Evolutionary conservation across 2,329 filamentous ascomycete genomes (phyloP).

Genomic region (Xylaria sp.): DNA sequence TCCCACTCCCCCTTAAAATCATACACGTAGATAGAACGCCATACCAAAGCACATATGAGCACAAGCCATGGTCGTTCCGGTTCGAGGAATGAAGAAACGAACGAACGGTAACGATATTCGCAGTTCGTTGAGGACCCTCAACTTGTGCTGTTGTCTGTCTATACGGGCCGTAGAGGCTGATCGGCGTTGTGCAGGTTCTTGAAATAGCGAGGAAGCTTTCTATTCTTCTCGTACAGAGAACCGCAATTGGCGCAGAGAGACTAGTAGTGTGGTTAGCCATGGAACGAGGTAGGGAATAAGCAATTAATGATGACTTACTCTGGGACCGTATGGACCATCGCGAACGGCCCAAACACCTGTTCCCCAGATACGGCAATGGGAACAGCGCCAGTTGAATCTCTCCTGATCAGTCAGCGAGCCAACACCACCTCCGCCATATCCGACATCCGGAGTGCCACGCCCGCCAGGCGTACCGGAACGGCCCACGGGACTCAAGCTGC

Average conservation of each 20-base stretch:
- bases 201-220: slow-evolving; percentile 72
- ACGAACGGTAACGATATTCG: too few species aligned
- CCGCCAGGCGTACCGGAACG: slow-evolving; percentile 61
- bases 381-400: slow-evolving; percentile 77
- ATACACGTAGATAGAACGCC: not conserved
- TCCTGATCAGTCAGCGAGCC: slow-evolving; percentile 70
- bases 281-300: too few species aligned
- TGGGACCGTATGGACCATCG: slow-evolving; percentile 79
- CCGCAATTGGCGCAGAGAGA: slow-evolving; percentile 92
- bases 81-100: too few species aligned
- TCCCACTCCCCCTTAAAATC: not conserved
- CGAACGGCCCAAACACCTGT: slow-evolving; percentile 90
- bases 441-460: slow-evolving; percentile 75
- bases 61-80: not conserved
- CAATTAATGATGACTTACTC: slow-evolving; percentile 51
- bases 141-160: not conserved
- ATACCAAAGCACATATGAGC: not conserved
- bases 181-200: slow-evolving; percentile 56
- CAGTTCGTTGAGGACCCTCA: too few species aligned
- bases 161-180: slow-evolving; percentile 17
- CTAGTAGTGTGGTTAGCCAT: slow-evolving; percentile 37
- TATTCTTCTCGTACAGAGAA: slow-evolving; percentile 80
- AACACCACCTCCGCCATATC: slow-evolving; percentile 63
- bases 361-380: slow-evolving; percentile 82
- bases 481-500: slow-evolving; percentile 78